phyloP scores from a whole-genome alignment of 305 asterid genomes.

The Plantago rigida region DNA sequence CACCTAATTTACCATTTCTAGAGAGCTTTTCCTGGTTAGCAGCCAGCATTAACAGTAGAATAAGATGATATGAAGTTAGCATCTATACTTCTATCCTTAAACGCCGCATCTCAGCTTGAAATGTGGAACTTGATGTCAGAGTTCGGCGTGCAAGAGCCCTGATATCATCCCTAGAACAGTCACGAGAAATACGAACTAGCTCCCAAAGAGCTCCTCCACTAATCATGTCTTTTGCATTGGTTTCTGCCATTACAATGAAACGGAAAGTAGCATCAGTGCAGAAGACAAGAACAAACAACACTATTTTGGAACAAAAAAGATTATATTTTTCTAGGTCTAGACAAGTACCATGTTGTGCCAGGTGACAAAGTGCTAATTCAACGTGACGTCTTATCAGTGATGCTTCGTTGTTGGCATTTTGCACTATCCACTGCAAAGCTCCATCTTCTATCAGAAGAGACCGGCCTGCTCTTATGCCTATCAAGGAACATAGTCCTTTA shows the following conservation, averaged over 20 bases:
- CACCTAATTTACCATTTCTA: neutral
- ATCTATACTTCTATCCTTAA: conserved; percentile 37
- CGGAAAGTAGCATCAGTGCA: neutral
- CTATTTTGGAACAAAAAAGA: conserved; percentile 15
- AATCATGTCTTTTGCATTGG: conserved; percentile 67
- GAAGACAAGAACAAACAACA: neutral
- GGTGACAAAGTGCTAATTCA: conserved; percentile 79
- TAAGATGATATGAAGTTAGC: neutral
- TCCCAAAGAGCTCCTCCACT: conserved; percentile 69
- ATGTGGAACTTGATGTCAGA: conserved; percentile 46
- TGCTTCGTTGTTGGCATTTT: conserved; percentile 72
- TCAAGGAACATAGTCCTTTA: neutral
- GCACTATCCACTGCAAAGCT: conserved; percentile 77
- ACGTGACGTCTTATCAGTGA: conserved; percentile 64
- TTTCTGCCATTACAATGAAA: conserved; percentile 38
- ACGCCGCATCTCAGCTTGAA: conserved; percentile 60
- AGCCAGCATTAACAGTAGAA: neutral
- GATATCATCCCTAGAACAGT: conserved; percentile 64
- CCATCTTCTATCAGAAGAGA: conserved; percentile 81
- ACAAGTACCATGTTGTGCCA: conserved; percentile 64
- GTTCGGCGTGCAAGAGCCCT: conserved; percentile 58
- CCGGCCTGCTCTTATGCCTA: conserved; percentile 51
- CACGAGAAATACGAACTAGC: conserved; percentile 70
- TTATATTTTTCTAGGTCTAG: neutral
- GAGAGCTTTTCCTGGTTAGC: neutral